Base-by-base conservation (phyloP, 352 stramenopile species). In the Phytophthora pini region DNA sequence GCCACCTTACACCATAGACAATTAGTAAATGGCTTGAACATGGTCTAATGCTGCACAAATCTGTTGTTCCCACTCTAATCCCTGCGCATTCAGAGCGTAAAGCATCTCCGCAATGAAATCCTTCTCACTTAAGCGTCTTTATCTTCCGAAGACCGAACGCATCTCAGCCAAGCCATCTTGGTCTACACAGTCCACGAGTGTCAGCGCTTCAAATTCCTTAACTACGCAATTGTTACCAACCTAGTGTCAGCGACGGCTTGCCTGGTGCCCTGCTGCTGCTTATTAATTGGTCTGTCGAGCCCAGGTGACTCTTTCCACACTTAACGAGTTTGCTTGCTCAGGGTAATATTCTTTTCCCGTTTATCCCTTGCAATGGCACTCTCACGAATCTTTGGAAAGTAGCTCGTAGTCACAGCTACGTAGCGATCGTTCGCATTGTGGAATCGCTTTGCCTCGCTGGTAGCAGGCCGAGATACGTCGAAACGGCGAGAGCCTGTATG, bases 361-460 rank as follows among this genome's bases (percentile, higher is more conserved):
- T 65, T 71, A 13, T 89, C 73, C 11, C 80, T 65, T 2, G 74
- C 56, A 2, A 75, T 77, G 11, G 66, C 38, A 22, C 60, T 84
- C 45, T 89, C 80, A 13, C 71, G 65, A 56, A 86, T 87, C 31
- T 75, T 79, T 22, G 80, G 80, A 48, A 87, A 85, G 43, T 86
- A 87, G 38, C 76, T 87, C 8, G 65, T 61, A 1, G 63, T 43
- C 32, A 80, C 77, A 0, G 76, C 66, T 11, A 45, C 70, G 43
- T 77, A 67, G 10, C 65, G 70, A 50, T 76, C 70, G 12, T 60
- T 63, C 9, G 68, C 50, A 22, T 79, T 50, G 32, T 82, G 64
- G 4, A 63, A 61, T 11, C 70, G 51, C 15, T 82, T 67, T 1
- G 56, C 45, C 11, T 78, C 79, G 11, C 74, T 69, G 0, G 73